Percentiles rank a stretch among this genome's conserved stretches.
Conservation (phyloP, 139 green algal species). For the Chlorella sp. region DNA sequence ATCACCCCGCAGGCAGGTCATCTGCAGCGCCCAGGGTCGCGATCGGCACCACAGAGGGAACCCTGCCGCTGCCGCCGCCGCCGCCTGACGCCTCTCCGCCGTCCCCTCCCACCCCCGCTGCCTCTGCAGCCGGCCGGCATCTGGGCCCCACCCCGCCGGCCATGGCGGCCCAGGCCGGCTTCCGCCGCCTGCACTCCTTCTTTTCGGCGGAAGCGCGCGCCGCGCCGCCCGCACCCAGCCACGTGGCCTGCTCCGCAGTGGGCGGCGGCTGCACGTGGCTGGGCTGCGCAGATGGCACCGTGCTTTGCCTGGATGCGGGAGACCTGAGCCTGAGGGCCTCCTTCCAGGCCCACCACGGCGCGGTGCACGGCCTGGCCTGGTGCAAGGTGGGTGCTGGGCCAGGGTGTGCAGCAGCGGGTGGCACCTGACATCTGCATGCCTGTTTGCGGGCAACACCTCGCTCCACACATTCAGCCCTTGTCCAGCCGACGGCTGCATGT, state of each 20-base stretch:
- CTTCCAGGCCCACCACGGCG: neutral
- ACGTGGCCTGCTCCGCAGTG: slow-evolving; percentile 8
- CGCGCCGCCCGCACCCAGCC: neutral
- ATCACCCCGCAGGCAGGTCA: too few species aligned
- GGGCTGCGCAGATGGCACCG: slow-evolving; percentile 65
- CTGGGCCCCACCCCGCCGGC: too few species aligned
- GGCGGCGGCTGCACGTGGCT: slow-evolving; percentile 51
- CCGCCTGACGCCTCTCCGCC: neutral
- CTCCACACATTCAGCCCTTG: too few species aligned
- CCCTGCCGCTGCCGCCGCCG: neutral
- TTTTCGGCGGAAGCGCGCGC: neutral
- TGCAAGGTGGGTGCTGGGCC: slow-evolving; percentile 7
- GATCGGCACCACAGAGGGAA: too few species aligned
- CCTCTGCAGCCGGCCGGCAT: too few species aligned
- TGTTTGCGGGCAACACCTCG: too few species aligned
- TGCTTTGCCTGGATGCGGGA: slow-evolving; percentile 54
- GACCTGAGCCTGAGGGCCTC: slow-evolving; percentile 47
- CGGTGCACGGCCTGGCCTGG: slow-evolving; percentile 10
- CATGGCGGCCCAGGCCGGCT: slow-evolving; percentile 22
- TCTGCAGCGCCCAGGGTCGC: too few species aligned
- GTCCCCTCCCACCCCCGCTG: neutral
- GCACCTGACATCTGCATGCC: too few species aligned
- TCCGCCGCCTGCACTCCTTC: slow-evolving; percentile 27
- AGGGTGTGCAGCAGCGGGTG: too few species aligned
- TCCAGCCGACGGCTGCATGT: too few species aligned